These are phyloP conservation scores for Pilaira anomala DNA, from an alignment of 192 early-diverging fungal species.

Conservation along the genomic window DNA sequence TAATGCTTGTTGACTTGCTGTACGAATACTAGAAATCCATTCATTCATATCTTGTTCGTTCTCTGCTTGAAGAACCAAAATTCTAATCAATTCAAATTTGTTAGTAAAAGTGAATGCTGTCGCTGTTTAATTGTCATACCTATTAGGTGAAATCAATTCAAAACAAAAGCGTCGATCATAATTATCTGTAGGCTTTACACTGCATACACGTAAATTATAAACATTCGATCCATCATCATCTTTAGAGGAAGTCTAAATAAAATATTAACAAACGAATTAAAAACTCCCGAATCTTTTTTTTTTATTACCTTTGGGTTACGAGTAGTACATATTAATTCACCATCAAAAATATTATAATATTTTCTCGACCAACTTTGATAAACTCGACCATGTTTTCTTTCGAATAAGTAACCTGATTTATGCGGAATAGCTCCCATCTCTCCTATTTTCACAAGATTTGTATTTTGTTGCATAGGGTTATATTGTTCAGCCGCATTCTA, in stretches of 20 bases:
- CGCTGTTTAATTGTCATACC: slow-evolving; percentile 34
- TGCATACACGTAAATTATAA: slow-evolving; percentile 73
- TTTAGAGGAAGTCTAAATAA: slow-evolving; percentile 38
- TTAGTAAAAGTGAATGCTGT: neutral
- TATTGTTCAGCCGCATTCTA: slow-evolving; percentile 14
- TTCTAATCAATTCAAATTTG: slow-evolving; percentile 35
- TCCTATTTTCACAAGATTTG: neutral
- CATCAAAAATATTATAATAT: slow-evolving; percentile 70
- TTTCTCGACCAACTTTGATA: slow-evolving; percentile 77
- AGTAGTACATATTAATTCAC: slow-evolving; percentile 48
- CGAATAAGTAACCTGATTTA: slow-evolving; percentile 73
- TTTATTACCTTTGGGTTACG: slow-evolving; percentile 35
- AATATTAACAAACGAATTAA: neutral
- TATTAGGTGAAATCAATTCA: slow-evolving; percentile 79
- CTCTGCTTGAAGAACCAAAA: slow-evolving; percentile 75
- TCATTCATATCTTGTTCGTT: slow-evolving; percentile 64
- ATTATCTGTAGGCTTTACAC: slow-evolving; percentile 58
- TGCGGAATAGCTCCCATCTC: neutral
- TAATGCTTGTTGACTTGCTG: slow-evolving; percentile 52
- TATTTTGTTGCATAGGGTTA: slow-evolving; percentile 22
- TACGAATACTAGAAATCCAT: slow-evolving; percentile 70
- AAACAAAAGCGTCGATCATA: slow-evolving; percentile 76
- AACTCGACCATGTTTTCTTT: slow-evolving; percentile 70
- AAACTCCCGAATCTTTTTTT: neutral
- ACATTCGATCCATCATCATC: slow-evolving; percentile 55